phyloP scores from a whole-genome alignment of 73 alveolate genomes.

The Paramecium primaurelia region DNA sequence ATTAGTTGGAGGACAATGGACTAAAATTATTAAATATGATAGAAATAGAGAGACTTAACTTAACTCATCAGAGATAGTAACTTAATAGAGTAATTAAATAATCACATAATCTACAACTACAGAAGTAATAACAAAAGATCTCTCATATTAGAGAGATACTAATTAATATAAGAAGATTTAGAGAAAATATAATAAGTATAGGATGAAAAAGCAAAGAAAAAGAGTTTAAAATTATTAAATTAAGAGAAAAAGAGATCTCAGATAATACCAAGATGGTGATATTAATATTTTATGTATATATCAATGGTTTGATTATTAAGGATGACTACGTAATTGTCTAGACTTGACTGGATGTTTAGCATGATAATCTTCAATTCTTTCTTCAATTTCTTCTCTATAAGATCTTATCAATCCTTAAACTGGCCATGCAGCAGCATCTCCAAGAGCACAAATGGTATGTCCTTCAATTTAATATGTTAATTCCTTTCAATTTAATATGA shows the following conservation, averaged over 20 bases:
- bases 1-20: constrained; percentile 21
- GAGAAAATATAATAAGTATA: not conserved
- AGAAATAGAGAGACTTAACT: not conserved
- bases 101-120: not conserved
- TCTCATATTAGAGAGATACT: not conserved
- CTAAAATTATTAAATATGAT: not conserved
- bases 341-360: constrained; percentile 77
- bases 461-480: constrained; percentile 87
- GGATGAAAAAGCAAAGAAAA: constrained; percentile 5
- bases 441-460: constrained; percentile 91
- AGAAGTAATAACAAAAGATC: not conserved
- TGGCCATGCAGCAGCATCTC: constrained; percentile 97
- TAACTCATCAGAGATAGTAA: not conserved
- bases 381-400: constrained; percentile 86
- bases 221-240: not conserved
- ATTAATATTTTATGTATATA: not conserved
- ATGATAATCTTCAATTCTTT: constrained; percentile 83
- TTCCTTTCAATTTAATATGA: constrained; percentile 16
- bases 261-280: constrained; percentile 44
- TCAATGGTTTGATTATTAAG: not conserved
- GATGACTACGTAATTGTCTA: constrained; percentile 45
- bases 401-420: constrained; percentile 83
- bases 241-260: not conserved
- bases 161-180: not conserved
- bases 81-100: not conserved